These are phyloP conservation scores for Amanita phalloides DNA, from an alignment of 768 basidiomycete species.

Conservation along the genomic window DNA sequence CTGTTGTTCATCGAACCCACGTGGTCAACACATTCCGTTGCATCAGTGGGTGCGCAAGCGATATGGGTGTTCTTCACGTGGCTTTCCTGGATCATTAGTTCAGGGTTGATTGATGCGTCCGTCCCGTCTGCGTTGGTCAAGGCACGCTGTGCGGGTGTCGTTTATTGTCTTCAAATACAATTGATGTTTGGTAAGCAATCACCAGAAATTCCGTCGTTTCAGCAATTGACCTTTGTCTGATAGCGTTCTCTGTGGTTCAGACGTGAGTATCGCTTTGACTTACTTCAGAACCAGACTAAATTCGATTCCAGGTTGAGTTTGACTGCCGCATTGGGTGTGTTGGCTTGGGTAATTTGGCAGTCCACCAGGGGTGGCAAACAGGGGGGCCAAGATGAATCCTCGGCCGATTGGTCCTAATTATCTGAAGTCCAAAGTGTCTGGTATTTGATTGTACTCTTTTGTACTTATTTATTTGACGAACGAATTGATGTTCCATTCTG, in stretches of 20 bases:
- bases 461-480: constrained; percentile 3
- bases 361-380: constrained; percentile 27
- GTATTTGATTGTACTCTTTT: not conserved
- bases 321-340: constrained; percentile 33
- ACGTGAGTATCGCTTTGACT: constrained; percentile 25
- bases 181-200: constrained; percentile 36
- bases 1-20: constrained; percentile 50
- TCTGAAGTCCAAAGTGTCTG: not conserved
- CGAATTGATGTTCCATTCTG: not conserved
- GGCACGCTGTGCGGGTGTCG: constrained; percentile 29
- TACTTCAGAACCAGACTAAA: not conserved
- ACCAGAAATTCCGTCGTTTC: not conserved
- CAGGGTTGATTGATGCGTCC: constrained; percentile 38
- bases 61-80: constrained; percentile 51
- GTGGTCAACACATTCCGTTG: constrained; percentile 40
- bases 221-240: not conserved
- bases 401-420: constrained; percentile 1
- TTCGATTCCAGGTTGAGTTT: constrained; percentile 27
- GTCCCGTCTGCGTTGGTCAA: constrained; percentile 31
- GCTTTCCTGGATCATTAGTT: constrained; percentile 50
- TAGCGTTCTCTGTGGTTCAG: constrained; percentile 40
- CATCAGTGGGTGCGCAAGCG: constrained; percentile 48
- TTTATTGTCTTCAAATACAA: constrained; percentile 49
- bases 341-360: constrained; percentile 44
- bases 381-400: not conserved